phyloP scores from a whole-genome alignment of 1,284 basidiomycete genomes.

The Meripilus lineatus region DNA sequence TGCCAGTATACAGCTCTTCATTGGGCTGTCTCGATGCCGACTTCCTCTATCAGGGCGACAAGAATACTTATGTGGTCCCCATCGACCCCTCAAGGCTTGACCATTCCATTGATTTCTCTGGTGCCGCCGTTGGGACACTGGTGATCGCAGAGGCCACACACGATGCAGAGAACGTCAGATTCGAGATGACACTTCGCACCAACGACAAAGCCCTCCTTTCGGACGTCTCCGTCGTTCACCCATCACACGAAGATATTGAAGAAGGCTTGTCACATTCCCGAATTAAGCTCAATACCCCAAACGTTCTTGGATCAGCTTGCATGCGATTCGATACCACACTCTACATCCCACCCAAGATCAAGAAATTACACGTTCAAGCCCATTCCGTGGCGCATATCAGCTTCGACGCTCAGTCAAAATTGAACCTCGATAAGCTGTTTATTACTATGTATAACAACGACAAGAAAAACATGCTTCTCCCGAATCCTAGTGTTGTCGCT shows the following conservation, averaged over 20 bases:
- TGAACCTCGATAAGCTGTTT: constrained; percentile 37
- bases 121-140: constrained; percentile 47
- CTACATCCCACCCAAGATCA: constrained; percentile 43
- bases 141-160: constrained; percentile 37
- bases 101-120: constrained; percentile 43
- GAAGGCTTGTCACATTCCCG: constrained; percentile 31
- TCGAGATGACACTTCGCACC: constrained; percentile 44
- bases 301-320: constrained; percentile 30
- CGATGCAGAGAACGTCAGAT: constrained; percentile 38
- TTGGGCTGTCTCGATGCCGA: constrained; percentile 43
- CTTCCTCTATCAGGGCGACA: constrained; percentile 38
- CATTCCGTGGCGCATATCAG: constrained; percentile 43
- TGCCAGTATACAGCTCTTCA: constrained; percentile 50
- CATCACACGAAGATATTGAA: constrained; percentile 26
- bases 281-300: constrained; percentile 28
- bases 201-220: constrained; percentile 37
- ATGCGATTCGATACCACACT: constrained; percentile 51
- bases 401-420: constrained; percentile 39
- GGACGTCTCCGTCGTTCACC: constrained; percentile 29
- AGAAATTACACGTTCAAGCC: constrained; percentile 38
- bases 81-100: constrained; percentile 19
- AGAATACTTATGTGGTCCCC: constrained; percentile 24
- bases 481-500: constrained; percentile 35
- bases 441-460: constrained; percentile 37
- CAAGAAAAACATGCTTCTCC: constrained; percentile 40